These are phyloP conservation scores for Erythrobasidium hasegawianum DNA, from an alignment of 1,284 basidiomycete genomes.

Conservation along the genomic window DNA sequence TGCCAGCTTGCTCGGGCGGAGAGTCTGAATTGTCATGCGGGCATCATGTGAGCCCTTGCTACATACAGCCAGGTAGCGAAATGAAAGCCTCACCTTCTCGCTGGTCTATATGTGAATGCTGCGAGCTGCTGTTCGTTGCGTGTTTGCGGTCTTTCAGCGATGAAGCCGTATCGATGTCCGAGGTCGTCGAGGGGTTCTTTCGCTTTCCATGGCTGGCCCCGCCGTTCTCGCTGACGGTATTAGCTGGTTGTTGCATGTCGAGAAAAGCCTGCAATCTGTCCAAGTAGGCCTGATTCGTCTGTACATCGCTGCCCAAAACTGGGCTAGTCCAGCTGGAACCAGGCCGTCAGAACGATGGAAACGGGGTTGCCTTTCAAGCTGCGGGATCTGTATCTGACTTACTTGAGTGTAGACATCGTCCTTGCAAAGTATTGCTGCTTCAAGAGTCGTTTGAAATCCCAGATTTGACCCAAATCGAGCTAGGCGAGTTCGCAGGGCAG, in stretches of 20 bases:
- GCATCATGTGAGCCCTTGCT: conserved; percentile 1
- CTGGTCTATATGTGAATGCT: conserved; percentile 24
- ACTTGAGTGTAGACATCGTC: conserved; percentile 28
- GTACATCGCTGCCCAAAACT: conserved; percentile 24
- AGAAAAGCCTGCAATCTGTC: conserved; percentile 26
- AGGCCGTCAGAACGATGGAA: neutral
- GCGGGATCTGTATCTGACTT: neutral
- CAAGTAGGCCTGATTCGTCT: conserved; percentile 27
- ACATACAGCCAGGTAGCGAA: neutral
- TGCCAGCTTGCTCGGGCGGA: conserved; percentile 2
- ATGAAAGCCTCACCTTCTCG: conserved; percentile 6
- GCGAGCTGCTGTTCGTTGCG: neutral
- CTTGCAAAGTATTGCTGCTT: too few relatives aligned
- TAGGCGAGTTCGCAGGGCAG: too few relatives aligned
- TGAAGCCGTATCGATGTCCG: conserved; percentile 20
- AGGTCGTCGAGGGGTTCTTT: conserved; percentile 19
- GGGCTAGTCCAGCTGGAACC: conserved; percentile 13
- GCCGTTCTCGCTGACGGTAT: conserved; percentile 12
- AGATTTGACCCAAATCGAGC: too few relatives aligned
- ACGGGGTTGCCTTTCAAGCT: too few relatives aligned
- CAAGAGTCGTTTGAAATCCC: too few relatives aligned
- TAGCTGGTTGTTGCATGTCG: conserved; percentile 7
- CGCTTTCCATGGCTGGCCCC: conserved; percentile 15
- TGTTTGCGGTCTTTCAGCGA: conserved; percentile 28
- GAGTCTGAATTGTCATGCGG: conserved; percentile 15